phyloP scores from a whole-genome alignment of 2,329 filamentous ascomycete genomes.

The Endoconidiophora laricicola region DNA sequence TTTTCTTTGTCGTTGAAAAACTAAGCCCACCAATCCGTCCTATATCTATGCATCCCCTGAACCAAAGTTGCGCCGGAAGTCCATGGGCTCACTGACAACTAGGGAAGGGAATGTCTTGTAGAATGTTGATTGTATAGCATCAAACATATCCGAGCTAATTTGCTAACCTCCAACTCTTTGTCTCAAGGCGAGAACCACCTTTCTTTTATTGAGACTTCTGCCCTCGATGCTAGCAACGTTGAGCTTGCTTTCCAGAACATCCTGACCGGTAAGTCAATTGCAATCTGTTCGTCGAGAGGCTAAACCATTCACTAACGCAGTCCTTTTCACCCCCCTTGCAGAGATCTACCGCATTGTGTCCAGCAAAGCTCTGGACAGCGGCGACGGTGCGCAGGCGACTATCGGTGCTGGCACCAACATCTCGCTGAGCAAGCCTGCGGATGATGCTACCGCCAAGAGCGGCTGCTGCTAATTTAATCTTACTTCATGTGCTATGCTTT shows the following conservation, averaged over 20 bases:
- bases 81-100: not conserved
- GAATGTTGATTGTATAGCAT: not conserved
- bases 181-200: constrained; percentile 80
- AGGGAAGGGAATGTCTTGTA: too few species aligned
- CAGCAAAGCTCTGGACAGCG: constrained; percentile 87
- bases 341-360: constrained; percentile 99
- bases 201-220: constrained; percentile 98
- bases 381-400: constrained; percentile 63
- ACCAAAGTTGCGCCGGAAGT: not conserved
- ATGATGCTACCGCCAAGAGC: constrained; percentile 57
- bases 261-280: constrained; percentile 58
- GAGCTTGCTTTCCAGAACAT: constrained; percentile 99
- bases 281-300: not conserved
- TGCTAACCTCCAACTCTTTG: too few species aligned
- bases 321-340: constrained; percentile 22
- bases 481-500: constrained; percentile 11
- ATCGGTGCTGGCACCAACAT: constrained; percentile 70
- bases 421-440: constrained; percentile 70
- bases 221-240: constrained; percentile 95
- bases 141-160: constrained; percentile 13
- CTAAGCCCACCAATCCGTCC: not conserved
- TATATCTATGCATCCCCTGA: constrained; percentile 8
- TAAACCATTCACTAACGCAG: not conserved
- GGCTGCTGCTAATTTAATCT: constrained; percentile 51
- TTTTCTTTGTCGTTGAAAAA: not conserved